Conservation (phyloP, 2,329 filamentous ascomycete genomes). For the Cytospora chrysosperma region DNA sequence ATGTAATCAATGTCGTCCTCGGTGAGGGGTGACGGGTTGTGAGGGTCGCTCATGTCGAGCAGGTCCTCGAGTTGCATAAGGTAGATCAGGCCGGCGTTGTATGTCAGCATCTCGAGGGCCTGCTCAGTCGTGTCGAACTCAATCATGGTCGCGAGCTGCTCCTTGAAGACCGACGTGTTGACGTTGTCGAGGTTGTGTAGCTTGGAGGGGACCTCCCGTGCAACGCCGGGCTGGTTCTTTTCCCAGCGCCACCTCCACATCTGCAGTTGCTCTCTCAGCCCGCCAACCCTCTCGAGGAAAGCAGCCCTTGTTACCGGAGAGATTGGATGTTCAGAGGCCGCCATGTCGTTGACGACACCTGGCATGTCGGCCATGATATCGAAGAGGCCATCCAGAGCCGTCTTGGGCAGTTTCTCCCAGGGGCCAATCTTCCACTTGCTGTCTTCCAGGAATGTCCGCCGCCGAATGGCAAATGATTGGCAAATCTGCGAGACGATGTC, state of each 20-base stretch:
- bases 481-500: slow-evolving; percentile 23
- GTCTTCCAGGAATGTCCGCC: slow-evolving; percentile 27
- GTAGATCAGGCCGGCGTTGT: slow-evolving; percentile 23
- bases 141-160: slow-evolving; percentile 18
- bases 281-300: slow-evolving; percentile 11
- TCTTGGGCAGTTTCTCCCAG: slow-evolving; percentile 28
- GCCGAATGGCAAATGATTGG: slow-evolving; percentile 29
- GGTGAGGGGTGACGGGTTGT: slow-evolving; percentile 7
- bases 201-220: slow-evolving; percentile 17
- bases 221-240: slow-evolving; percentile 2
- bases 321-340: slow-evolving; percentile 19
- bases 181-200: slow-evolving; percentile 11
- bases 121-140: slow-evolving; percentile 22
- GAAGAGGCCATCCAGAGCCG: slow-evolving; percentile 26
- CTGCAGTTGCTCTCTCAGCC: slow-evolving; percentile 1
- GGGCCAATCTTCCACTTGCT: slow-evolving; percentile 29
- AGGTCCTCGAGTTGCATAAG: slow-evolving; percentile 23
- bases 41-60: slow-evolving; percentile 16
- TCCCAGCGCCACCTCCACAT: slow-evolving; percentile 19
- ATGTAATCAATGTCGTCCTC: slow-evolving; percentile 4
- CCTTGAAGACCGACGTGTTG: slow-evolving; percentile 19
- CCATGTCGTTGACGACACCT: slow-evolving; percentile 26
- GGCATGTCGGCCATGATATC: slow-evolving; percentile 29
- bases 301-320: slow-evolving; percentile 12
- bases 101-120: slow-evolving; percentile 24